Evolutionary conservation across 2,329 filamentous ascomycete genomes (phyloP).

Genomic region (Alternaria arbusti): DNA sequence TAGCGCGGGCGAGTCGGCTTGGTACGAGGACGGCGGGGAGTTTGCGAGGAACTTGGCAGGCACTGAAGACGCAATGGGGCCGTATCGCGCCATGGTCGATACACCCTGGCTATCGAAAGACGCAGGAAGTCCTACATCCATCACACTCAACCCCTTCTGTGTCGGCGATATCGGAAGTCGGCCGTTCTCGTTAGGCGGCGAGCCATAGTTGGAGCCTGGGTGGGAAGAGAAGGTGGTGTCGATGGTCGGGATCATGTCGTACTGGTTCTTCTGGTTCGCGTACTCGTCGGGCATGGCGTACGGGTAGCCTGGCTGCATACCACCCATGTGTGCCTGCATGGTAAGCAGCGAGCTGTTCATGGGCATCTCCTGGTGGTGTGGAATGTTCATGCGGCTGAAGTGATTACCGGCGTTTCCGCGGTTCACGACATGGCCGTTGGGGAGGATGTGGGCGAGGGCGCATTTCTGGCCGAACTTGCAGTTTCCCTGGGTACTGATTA

Average conservation of each 20-base stretch:
- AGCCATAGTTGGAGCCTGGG: constrained; percentile 74
- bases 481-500: constrained; percentile 71
- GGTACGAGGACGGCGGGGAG: constrained; percentile 72
- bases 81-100: constrained; percentile 87
- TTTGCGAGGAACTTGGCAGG: constrained; percentile 91
- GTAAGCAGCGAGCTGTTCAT: constrained; percentile 75
- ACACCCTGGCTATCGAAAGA: constrained; percentile 97
- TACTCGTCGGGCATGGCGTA: constrained; percentile 53
- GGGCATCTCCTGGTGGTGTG: constrained; percentile 71
- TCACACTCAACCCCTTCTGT: constrained; percentile 78
- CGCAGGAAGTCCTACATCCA: constrained; percentile 89
- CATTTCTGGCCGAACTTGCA: constrained; percentile 99
- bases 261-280: constrained; percentile 44
- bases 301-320: constrained; percentile 49
- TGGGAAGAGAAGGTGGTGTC: constrained; percentile 66
- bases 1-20: constrained; percentile 65
- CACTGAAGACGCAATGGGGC: constrained; percentile 88
- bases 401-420: constrained; percentile 60
- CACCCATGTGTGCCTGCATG: constrained; percentile 58
- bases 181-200: constrained; percentile 71
- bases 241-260: constrained; percentile 61
- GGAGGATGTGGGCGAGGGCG: constrained; percentile 93
- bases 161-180: constrained; percentile 81
- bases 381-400: constrained; percentile 72
- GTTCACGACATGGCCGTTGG: constrained; percentile 91